These are phyloP conservation scores for Botrytis deweyae DNA, from an alignment of 2,329 filamentous ascomycete species.

Conservation along the genomic window DNA sequence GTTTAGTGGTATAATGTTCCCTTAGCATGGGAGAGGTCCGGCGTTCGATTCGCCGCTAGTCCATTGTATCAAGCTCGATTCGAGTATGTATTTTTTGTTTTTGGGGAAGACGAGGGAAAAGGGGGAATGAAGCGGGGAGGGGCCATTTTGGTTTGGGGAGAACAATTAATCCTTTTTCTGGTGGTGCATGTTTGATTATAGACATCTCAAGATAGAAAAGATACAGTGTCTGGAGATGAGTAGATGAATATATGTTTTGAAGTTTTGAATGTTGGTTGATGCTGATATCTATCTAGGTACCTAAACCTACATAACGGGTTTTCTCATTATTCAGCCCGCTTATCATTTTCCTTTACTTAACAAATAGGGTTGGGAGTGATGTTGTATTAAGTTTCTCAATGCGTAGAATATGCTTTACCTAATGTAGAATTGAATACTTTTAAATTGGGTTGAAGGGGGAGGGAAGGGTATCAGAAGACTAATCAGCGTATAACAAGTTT, in stretches of 20 bases:
- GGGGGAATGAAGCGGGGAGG: not conserved
- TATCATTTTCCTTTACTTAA: not conserved
- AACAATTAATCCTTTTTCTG: not conserved
- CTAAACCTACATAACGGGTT: no score
- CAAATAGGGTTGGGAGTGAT: not conserved
- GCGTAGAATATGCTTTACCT: not conserved
- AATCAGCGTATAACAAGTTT: not conserved
- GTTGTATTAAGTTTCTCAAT: not conserved
- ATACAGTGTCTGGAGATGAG: not conserved
- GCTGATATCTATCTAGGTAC: not conserved
- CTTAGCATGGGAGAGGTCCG: not conserved
- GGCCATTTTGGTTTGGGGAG: not conserved
- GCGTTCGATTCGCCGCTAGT: not conserved
- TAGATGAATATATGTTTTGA: not conserved
- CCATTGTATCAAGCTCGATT: accelerated
- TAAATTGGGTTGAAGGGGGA: not conserved
- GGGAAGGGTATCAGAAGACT: not conserved
- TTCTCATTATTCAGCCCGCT: not conserved
- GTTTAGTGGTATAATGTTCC: not conserved
- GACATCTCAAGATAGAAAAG: accelerated
- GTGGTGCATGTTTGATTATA: not conserved
- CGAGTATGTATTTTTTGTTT: accelerated
- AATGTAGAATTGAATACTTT: not conserved
- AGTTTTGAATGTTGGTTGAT: not conserved
- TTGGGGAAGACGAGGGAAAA: not conserved